Base-by-base conservation (phyloP, 805 yeast genomes). In the Candida insectorum region DNA sequence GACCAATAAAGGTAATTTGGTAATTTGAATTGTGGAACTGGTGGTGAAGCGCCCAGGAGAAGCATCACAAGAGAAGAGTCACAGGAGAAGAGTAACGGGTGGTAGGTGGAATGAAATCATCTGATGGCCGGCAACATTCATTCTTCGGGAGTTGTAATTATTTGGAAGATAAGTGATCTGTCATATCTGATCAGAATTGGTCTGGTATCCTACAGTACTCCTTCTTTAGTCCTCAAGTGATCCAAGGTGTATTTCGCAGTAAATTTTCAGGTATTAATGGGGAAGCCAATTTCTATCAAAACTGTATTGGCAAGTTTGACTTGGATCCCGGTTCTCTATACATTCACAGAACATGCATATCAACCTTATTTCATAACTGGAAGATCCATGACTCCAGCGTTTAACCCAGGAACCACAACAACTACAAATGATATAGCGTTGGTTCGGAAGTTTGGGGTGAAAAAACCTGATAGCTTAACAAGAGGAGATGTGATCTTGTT, bases 361-460 rank as follows among this genome's bases (percentile, higher is more conserved):
- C 87, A 79, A 58, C 71, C 88, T 17, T 85, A 85, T 11, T 75
- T 77, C 56, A 74, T 88, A 12, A 73, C 79, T 27, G 97, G 97
- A 2, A 59, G 72, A 24, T 85, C 95, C 16, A 89, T 89, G 97
- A 70, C 84, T 33, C 97, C 97, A 1, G 77, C 95, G 0, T 73
- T 88, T 49, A 89, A 89, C 56, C 91, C 94, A 0, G 75, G 73
- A 14, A 69, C 57, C 28, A 58, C 58, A 43, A 56, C 63, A 34
- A 55, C 66, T 44, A 45, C 58, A 37, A 62, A 63, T 4, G 88
- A 82, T 48, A 72, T 81, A 60, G 87, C 85, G 1, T 46, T 85
- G 3, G 64, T 89, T 12, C 76, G 82, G 73, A 85, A 85, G 52
- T 79, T 65, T 59, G 73, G 75, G 17, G 56, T 75, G 11, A 68